Conservation (phyloP, 768 basidiomycete genomes). For the Cantharellus anzutake region DNA sequence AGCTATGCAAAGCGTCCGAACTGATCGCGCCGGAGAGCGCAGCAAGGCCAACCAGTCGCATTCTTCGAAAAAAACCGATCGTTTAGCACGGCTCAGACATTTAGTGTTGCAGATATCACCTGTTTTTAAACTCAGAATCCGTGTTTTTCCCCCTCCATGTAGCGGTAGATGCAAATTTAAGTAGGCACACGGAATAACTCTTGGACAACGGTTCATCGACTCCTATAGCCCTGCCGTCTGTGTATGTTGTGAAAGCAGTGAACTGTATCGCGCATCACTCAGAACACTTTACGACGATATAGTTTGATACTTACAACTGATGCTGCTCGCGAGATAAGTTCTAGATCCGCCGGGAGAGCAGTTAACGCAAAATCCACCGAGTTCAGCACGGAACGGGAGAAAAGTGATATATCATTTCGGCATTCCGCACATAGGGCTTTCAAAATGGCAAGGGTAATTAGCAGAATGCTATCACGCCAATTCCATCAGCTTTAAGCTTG, state of each 20-base stretch:
- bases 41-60: conserved; percentile 70
- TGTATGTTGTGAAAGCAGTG: conserved; percentile 81
- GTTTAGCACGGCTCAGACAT: too few species aligned
- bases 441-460: conserved; percentile 70
- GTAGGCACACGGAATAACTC: conserved; percentile 49
- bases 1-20: conserved; percentile 67
- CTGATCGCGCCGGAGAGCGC: conserved; percentile 62
- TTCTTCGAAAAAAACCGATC: conserved; percentile 24
- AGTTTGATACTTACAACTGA: conserved; percentile 40
- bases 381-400: conserved; percentile 49
- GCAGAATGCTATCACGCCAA: conserved; percentile 34
- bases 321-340: conserved; percentile 58
- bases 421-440: conserved; percentile 75
- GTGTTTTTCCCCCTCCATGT: conserved; percentile 34
- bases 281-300: not conserved
- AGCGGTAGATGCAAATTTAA: conserved; percentile 44
- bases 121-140: conserved; percentile 37
- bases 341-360: conserved; percentile 33
- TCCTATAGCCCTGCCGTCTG: conserved; percentile 68
- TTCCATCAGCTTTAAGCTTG: not conserved
- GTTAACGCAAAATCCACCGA: conserved; percentile 39
- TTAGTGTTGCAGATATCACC: not conserved
- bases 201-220: conserved; percentile 50
- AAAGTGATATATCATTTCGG: conserved; percentile 56
- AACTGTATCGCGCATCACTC: conserved; percentile 30